Conservation (phyloP, 345 rosid species). For the Syzygium aqueum region DNA sequence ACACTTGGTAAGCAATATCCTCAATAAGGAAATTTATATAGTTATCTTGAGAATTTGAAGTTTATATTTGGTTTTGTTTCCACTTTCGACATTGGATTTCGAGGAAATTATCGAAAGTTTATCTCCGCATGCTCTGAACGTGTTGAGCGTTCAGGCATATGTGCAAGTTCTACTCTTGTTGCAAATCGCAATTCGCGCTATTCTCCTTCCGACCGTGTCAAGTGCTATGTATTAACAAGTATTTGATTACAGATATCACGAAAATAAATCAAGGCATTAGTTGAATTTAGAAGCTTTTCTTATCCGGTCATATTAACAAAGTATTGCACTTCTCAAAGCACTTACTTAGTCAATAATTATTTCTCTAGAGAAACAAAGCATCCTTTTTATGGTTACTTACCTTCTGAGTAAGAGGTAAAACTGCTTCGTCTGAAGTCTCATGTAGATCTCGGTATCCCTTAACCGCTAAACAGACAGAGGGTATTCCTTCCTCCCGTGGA, state of each 20-base stretch:
- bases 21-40: not conserved
- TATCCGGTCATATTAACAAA: not conserved
- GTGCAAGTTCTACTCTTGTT: not conserved
- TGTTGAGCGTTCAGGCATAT: not conserved
- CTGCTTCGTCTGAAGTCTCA: too few species aligned
- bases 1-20: not conserved
- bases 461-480: too few species aligned
- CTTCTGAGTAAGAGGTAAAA: too few species aligned
- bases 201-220: accelerated
- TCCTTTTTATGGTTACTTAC: not conserved
- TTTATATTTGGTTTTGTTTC: not conserved
- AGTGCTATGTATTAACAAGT: accelerated
- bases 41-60: not conserved
- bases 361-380: not conserved
- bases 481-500: too few species aligned
- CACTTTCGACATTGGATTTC: not conserved
- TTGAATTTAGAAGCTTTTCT: not conserved
- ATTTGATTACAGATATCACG: not conserved
- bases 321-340: not conserved
- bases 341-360: not conserved
- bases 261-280: not conserved
- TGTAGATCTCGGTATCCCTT: too few species aligned
- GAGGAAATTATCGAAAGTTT: not conserved
- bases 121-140: accelerated
- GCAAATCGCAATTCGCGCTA: not conserved